A percentile compares a stretch with the other conserved stretches of the same genome.
Evolutionary conservation across 306 rosid species (phyloP).

Genomic region (Cicer pinnatifidum): DNA sequence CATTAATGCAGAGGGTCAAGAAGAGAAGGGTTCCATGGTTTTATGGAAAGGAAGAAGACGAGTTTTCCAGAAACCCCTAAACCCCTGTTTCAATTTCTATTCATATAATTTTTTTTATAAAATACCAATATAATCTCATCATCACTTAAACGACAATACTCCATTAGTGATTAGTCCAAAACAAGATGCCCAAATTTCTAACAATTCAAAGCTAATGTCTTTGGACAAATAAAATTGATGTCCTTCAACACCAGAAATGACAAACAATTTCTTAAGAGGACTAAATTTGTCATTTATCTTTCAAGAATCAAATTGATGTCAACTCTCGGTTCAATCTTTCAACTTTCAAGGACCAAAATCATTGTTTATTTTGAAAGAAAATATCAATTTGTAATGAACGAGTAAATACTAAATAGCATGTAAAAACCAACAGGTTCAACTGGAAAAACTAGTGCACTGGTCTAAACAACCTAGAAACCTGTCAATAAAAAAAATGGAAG

Average conservation of each 20-base stretch:
- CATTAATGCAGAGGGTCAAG: no score
- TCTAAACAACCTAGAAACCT: neutral
- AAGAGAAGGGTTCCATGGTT: no score
- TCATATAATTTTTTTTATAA: no score
- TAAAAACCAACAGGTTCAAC: neutral
- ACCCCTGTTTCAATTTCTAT: no score
- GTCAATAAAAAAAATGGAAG: neutral
- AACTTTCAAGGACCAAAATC: neutral
- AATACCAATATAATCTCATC: neutral
- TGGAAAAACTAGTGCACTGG: neutral
- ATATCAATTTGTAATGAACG: neutral
- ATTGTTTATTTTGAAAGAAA: neutral
- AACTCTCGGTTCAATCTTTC: neutral
- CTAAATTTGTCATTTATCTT: neutral
- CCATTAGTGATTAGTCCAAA: constrained; percentile 15
- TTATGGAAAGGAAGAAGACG: no score
- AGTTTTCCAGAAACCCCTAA: no score
- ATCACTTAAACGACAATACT: constrained; percentile 20
- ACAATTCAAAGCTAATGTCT: constrained; percentile 13
- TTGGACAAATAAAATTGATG: neutral
- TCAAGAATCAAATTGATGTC: neutral
- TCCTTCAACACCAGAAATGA: neutral
- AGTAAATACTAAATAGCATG: neutral
- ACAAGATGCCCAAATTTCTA: neutral
- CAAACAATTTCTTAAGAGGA: neutral